Percentiles rank a stretch among this genome's conserved stretches.
Evolutionary conservation across 768 basidiomycete species (phyloP).

Genomic region (Rhodotorula babjevae): DNA sequence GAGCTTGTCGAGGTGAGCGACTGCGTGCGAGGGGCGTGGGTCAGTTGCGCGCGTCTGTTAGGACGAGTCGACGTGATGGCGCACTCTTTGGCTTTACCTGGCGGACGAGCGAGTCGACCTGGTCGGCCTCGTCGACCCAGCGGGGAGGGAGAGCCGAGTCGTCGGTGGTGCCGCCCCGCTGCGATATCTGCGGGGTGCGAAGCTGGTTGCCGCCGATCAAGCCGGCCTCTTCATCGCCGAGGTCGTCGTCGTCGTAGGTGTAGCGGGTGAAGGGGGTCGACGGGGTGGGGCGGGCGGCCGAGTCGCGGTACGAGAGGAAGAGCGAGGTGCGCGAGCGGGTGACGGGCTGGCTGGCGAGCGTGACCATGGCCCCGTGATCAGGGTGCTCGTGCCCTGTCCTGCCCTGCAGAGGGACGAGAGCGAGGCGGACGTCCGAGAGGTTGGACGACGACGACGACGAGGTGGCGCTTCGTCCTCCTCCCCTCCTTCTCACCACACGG

Average conservation of each 20-base stretch:
- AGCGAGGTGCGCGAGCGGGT: conserved; percentile 85
- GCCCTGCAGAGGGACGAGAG: too few relatives aligned
- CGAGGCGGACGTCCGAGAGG: too few relatives aligned
- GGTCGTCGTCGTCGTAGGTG: conserved; percentile 51
- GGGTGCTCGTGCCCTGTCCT: not conserved
- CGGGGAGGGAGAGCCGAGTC: conserved; percentile 21
- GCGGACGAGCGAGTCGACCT: conserved; percentile 73
- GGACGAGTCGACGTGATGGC: too few relatives aligned
- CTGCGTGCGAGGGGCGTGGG: conserved; percentile 50
- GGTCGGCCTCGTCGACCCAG: conserved; percentile 72
- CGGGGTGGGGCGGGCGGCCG: conserved; percentile 46
- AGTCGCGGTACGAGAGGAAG: conserved; percentile 89
- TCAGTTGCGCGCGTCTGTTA: not conserved
- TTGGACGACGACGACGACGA: not conserved
- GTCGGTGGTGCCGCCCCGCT: conserved; percentile 4
- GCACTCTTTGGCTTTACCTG: conserved; percentile 71
- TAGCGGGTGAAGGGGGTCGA: conserved; percentile 31
- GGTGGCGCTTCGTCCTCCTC: not conserved
- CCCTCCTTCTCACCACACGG: not conserved
- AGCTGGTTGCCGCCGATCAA: conserved; percentile 17
- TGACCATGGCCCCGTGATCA: not conserved
- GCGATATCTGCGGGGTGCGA: not conserved
- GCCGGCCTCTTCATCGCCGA: conserved; percentile 43
- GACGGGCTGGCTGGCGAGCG: not conserved
- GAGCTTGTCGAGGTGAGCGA: conserved; percentile 82